Base-by-base conservation (phyloP, 106 monocot species). In the Acorus calamus region DNA sequence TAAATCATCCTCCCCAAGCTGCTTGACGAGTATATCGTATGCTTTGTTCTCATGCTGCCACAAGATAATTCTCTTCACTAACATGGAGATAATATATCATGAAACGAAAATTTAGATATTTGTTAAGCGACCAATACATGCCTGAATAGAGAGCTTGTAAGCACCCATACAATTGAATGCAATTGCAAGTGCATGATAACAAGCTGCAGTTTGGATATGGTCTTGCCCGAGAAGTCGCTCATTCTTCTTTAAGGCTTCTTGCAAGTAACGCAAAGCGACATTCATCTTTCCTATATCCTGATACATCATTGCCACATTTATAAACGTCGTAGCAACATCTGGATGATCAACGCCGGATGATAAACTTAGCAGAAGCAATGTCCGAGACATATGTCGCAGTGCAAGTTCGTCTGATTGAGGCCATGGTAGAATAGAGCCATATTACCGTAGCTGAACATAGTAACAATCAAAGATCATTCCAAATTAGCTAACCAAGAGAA, bases 361-460 rank as follows among this genome's bases (percentile, higher is more conserved):
- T 46, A 98, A 70, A 47, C 87, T 78, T 61, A 92, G 73, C 7
- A 98, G 55, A 3, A 92, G 82, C 65, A 98, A 56, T 44, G 98
- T 85, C 43, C 92, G 73, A 10, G 91, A 82, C 88, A 98, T 92
- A 48, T 98, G 92, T 4, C 77, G 76, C 44, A 98, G 60, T 62
- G 98, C 92, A 52, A 98, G 81, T 55, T 98, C 88, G 91, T 88
- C 50, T 98, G 92, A 66, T 83, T 92, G 11, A 98, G 83, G 48
- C 84, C 86, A 68, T 98, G 98, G 54, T 98, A 98, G 77, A 98
- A 98, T 49, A 92, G 73, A 14, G 92, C 98, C 98, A 98, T 98
- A 66, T 98, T 98, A 10, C 85, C 92, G 61, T 98, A 98, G 67
- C 98, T 98, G 83, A 14, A 74, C 69, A 65, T 60, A 49, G 42